Conservation (phyloP, 129 eudicot species). For the Silybum marianum region DNA sequence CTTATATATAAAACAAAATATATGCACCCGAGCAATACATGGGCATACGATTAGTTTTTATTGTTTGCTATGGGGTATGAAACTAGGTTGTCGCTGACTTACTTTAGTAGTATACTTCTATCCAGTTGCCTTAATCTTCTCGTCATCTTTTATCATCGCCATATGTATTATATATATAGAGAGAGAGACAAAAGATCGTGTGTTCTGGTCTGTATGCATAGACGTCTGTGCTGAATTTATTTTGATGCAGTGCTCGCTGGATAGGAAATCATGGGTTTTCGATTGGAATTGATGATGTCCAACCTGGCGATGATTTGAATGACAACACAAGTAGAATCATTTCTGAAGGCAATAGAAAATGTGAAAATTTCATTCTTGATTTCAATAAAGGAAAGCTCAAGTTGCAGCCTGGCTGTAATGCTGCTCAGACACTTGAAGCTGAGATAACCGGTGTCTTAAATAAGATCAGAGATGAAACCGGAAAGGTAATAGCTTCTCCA, state of each 20-base stretch:
- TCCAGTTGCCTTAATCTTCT: neutral
- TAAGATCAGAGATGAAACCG: slow-evolving; percentile 68
- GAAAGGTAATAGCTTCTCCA: slow-evolving; percentile 46
- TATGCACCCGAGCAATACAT: too few species aligned
- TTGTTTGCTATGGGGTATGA: too few species aligned
- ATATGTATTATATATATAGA: neutral
- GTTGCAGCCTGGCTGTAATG: slow-evolving; percentile 81
- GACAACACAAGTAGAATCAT: slow-evolving; percentile 44
- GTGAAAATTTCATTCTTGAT: slow-evolving; percentile 52
- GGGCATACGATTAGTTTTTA: too few species aligned
- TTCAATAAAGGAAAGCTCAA: slow-evolving; percentile 64
- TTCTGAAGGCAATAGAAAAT: slow-evolving; percentile 44
- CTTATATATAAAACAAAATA: too few species aligned
- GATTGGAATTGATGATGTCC: slow-evolving; percentile 95
- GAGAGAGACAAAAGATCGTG: neutral
- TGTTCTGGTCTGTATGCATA: slow-evolving; percentile 5
- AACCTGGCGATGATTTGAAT: slow-evolving; percentile 63
- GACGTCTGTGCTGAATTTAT: neutral
- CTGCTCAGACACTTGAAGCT: slow-evolving; percentile 89
- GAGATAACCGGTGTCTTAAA: slow-evolving; percentile 61
- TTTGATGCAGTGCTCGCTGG: slow-evolving; percentile 87
- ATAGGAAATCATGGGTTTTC: slow-evolving; percentile 99
- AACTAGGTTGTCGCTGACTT: too few species aligned
- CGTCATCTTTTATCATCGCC: neutral
- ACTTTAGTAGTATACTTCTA: neutral